phyloP scores from a whole-genome alignment of 192 early-diverging fungal genomes.

The Rhizoclosmatium globosum region DNA sequence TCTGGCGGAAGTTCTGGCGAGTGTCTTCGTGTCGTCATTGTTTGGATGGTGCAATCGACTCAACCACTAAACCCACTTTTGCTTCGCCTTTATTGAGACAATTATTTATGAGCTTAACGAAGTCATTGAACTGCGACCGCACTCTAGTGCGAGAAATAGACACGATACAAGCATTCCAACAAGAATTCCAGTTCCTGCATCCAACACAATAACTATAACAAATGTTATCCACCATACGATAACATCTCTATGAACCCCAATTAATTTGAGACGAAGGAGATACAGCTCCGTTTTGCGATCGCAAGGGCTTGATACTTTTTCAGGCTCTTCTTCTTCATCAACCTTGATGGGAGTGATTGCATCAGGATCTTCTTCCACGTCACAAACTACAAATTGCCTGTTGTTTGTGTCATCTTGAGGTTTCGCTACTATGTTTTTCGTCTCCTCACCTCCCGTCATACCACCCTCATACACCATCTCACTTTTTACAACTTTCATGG shows the following conservation, averaged over 20 bases:
- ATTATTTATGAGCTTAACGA: no score
- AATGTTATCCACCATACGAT: constrained; percentile 32
- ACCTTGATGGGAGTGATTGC: neutral
- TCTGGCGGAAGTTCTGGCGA: no score
- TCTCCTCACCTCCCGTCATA: neutral
- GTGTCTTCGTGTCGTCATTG: no score
- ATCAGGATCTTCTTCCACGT: neutral
- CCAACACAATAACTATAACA: constrained; percentile 19
- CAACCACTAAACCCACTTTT: no score
- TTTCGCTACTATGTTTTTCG: neutral
- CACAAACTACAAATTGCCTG: constrained; percentile 9
- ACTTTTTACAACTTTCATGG: constrained; percentile 13
- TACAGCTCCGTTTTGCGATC: constrained; percentile 1
- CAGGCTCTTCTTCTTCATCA: neutral
- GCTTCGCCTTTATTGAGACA: no score
- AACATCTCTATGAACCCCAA: constrained; percentile 7
- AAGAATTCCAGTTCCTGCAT: constrained; percentile 28
- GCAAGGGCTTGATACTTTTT: neutral
- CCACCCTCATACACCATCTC: neutral
- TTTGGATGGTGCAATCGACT: no score
- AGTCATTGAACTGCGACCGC: constrained; percentile 5
- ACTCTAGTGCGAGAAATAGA: constrained; percentile 6
- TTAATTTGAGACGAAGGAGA: constrained; percentile 1
- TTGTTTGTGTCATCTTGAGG: neutral
- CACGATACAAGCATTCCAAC: constrained; percentile 25